phyloP scores from a whole-genome alignment of 202 grass and related monocot species.

The Zoysia matrella region DNA sequence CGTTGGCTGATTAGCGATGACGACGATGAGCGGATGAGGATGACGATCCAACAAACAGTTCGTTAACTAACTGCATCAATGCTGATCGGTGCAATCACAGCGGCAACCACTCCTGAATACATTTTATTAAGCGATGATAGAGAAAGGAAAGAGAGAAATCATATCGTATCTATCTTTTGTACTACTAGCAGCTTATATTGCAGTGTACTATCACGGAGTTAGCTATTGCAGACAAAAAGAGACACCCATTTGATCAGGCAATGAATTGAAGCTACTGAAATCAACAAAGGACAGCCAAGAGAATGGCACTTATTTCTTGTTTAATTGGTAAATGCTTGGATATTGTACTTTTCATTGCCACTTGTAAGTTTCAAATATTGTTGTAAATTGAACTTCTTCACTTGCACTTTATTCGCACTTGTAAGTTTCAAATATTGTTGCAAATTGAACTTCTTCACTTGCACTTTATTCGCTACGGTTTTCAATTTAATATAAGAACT shows the following conservation, averaged over 20 bases:
- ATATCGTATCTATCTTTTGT: background rate
- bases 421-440: conserved; percentile 15
- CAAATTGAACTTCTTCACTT: background rate
- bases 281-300: conserved; percentile 39
- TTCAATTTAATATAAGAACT: background rate
- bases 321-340: conserved; percentile 4
- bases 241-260: conserved; percentile 30
- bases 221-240: conserved; percentile 49
- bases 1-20: conserved; percentile 18
- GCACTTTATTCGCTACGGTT: conserved; percentile 1
- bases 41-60: background rate
- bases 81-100: conserved; percentile 28
- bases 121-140: background rate
- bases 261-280: conserved; percentile 41
- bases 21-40: background rate
- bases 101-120: background rate
- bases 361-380: conserved; percentile 21
- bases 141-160: background rate
- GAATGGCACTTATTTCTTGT: conserved; percentile 8
- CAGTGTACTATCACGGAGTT: background rate
- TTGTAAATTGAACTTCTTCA: background rate
- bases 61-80: background rate
- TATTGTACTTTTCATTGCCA: conserved; percentile 16
- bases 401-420: background rate
- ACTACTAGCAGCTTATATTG: background rate